Conservation (phyloP, 2,329 filamentous ascomycete species). For the Diplodia mutila region DNA sequence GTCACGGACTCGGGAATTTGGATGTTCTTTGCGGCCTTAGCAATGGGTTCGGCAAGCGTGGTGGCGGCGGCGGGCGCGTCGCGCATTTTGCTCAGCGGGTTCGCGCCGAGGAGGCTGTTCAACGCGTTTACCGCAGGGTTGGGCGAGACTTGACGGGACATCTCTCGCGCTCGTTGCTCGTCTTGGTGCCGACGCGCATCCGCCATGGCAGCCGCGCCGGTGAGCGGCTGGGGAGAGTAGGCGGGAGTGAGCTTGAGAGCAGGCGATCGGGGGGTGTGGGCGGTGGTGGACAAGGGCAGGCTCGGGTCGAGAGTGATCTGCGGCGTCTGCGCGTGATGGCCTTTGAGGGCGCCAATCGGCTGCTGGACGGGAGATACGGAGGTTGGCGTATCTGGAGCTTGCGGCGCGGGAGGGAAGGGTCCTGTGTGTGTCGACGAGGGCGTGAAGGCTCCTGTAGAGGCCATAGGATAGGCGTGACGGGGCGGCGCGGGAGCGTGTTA, state of each 20-base stretch:
- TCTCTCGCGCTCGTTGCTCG: slow-evolving; percentile 36
- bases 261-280: slow-evolving; percentile 48
- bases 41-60: slow-evolving; percentile 54
- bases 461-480: slow-evolving; percentile 41
- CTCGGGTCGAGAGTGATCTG: slow-evolving; percentile 30
- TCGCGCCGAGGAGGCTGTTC: slow-evolving; percentile 48
- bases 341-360: slow-evolving; percentile 32
- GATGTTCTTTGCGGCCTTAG: slow-evolving; percentile 53
- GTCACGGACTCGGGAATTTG: slow-evolving; percentile 52
- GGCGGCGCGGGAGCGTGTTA: neutral
- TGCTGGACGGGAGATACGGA: slow-evolving; percentile 36
- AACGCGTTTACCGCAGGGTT: slow-evolving; percentile 52
- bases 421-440: slow-evolving; percentile 48
- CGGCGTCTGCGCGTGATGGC: slow-evolving; percentile 16
- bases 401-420: slow-evolving; percentile 38
- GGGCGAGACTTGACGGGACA: slow-evolving; percentile 50
- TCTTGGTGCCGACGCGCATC: slow-evolving; percentile 52
- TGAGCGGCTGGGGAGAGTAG: slow-evolving; percentile 48
- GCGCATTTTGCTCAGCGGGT: slow-evolving; percentile 47
- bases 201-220: slow-evolving; percentile 53
- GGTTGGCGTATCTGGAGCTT: slow-evolving; percentile 45
- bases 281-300: slow-evolving; percentile 32
- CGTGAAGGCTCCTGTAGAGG: slow-evolving; percentile 39
- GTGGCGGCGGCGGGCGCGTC: slow-evolving; percentile 48
- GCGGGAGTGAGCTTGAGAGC: slow-evolving; percentile 41